These are phyloP conservation scores for Backusella australiensis DNA, from an alignment of 192 early-diverging fungal genomes.

Conservation along the genomic window DNA sequence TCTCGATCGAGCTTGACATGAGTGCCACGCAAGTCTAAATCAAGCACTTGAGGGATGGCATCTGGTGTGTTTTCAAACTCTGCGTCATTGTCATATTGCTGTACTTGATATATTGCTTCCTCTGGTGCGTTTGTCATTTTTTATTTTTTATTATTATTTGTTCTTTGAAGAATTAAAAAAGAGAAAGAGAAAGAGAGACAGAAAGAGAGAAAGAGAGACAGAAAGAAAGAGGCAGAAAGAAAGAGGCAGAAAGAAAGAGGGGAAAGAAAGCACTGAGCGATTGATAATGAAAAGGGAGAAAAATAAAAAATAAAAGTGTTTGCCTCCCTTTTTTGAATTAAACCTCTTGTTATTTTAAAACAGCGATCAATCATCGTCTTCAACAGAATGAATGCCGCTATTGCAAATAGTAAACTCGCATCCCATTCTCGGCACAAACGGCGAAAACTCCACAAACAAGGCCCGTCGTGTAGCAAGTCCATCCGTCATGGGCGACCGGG, in stretches of 20 bases:
- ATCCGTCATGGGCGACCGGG: conserved; percentile 26
- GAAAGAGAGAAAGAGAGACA: not conserved
- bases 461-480: conserved; percentile 14
- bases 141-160: not conserved
- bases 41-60: conserved; percentile 41
- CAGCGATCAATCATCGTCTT: not conserved
- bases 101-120: not conserved
- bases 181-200: not conserved
- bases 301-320: too few relatives aligned
- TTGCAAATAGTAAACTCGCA: conserved; percentile 5
- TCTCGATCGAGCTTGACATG: conserved; percentile 57
- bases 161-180: not conserved
- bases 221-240: not conserved
- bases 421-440: conserved; percentile 8
- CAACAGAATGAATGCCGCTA: not conserved
- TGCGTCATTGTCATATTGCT: not conserved
- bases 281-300: too few relatives aligned
- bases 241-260: too few relatives aligned
- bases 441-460: conserved; percentile 28
- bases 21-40: conserved; percentile 57
- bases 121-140: not conserved
- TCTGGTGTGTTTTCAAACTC: not conserved
- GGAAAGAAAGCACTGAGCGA: too few relatives aligned
- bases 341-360: not conserved
- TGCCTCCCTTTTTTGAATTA: too few relatives aligned